These are phyloP conservation scores for Neltuma alba DNA, from an alignment of 306 rosid species.

Conservation along the genomic window DNA sequence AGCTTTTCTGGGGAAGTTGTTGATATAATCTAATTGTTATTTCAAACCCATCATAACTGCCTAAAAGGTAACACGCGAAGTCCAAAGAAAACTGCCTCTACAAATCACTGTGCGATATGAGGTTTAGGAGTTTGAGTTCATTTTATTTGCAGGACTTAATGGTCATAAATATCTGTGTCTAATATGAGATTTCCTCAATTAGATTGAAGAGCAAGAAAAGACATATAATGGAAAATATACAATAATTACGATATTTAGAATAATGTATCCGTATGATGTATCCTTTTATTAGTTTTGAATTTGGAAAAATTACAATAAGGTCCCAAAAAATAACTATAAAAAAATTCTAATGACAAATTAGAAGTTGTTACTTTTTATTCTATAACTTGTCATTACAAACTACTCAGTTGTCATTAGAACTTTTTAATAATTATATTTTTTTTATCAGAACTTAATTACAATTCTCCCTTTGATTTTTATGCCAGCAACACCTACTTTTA, in stretches of 20 bases:
- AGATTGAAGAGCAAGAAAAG: not conserved
- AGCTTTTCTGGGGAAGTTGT: conserved; percentile 9
- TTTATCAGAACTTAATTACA: no score
- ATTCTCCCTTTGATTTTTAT: not conserved
- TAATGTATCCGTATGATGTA: no score
- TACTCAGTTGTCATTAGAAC: no score
- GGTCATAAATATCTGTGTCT: not conserved
- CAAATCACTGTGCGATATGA: not conserved
- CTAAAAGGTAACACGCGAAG: not conserved
- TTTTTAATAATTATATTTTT: no score
- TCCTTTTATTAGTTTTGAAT: not conserved
- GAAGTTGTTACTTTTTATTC: no score
- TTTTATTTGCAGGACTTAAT: not conserved
- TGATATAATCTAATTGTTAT: not conserved
- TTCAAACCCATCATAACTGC: not conserved
- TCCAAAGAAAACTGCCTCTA: not conserved
- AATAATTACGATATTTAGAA: not conserved
- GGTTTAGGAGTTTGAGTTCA: not conserved
- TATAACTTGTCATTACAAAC: no score
- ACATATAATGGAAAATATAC: not conserved
- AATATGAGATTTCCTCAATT: not conserved
- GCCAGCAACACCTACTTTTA: not conserved
- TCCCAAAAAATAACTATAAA: no score
- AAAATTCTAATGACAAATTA: no score
- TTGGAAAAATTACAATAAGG: no score